Evolutionary conservation across 345 rosid species (phyloP).

Genomic region (Anacardium occidentale): DNA sequence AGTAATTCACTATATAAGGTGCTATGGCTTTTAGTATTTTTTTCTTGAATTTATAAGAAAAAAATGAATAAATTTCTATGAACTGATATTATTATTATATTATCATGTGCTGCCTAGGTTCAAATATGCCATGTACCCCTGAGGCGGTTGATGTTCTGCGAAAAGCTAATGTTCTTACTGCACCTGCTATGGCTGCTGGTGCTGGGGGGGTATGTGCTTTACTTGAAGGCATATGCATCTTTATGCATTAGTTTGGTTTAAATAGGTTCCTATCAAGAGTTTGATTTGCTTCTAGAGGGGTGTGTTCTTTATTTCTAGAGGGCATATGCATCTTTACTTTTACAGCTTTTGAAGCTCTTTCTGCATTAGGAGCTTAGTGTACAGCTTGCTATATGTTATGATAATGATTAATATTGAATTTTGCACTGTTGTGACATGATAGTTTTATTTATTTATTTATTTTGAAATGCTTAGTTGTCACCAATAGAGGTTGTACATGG

Average conservation of each 20-base stretch:
- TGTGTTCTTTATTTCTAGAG: constrained; percentile 32
- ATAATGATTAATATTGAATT: no score
- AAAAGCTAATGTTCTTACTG: constrained; percentile 83
- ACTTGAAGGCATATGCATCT: neutral
- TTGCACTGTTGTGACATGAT: neutral
- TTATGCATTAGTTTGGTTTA: neutral
- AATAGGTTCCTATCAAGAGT: no score
- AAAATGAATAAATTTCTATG: neutral
- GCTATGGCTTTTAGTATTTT: constrained; percentile 2
- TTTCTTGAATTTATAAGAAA: neutral
- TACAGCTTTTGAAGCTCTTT: no score
- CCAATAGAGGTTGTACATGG: no score
- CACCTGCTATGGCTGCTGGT: constrained; percentile 98
- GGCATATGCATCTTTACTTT: neutral
- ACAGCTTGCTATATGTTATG: no score
- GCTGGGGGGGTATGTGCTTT: constrained; percentile 85
- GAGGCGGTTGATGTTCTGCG: constrained; percentile 89
- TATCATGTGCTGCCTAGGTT: constrained; percentile 47
- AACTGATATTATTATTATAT: constrained; percentile 7
- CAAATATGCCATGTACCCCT: constrained; percentile 95
- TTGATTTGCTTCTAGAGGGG: constrained; percentile 62
- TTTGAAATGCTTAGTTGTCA: no score
- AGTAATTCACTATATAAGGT: constrained; percentile 22
- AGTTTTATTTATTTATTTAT: no score
- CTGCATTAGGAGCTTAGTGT: no score